Base-by-base conservation (phyloP, 768 basidiomycete species). In the Amanita rubescens region DNA sequence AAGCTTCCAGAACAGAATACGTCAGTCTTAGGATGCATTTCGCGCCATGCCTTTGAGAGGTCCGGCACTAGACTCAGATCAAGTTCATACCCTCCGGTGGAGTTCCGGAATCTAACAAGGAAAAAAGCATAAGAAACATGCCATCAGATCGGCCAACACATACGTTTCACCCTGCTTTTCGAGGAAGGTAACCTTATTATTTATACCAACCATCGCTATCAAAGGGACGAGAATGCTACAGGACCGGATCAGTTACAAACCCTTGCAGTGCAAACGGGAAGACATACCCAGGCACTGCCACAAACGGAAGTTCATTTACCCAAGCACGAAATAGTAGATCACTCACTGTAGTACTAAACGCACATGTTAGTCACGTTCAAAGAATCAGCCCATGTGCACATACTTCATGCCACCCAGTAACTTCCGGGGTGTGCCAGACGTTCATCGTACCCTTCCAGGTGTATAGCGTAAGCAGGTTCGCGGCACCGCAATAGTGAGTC, bases 1-100 rank as follows among this genome's bases (percentile, higher is more conserved):
- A 91, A 70, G 41, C 80, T 79, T 9, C 71, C 89, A 3, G 88
- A 81, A 62, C 89, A 90, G 72, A 91, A 91, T 10, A 90, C 86
- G 58, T 91, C 85, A 9, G 84, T 74, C 67, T 87, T 73, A 58
- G 88, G 68, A 55, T 89, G 82, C 85, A 90, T 87, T 56, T 74
- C 75, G 35, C 87, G 83, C 86, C 86, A 91, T 6, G 86, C 78
- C 30, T 75, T 67, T 7, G 59, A 62, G 62, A 76, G 78, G 54
- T 78, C 63, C 55, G 71, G 56, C 0, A 71, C 72, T 32, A 90
- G 69, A 25, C 74, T 81, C 37, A 82, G 64, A 60, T 90, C 88
- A 20, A 91, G 71, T 58, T 91, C 89, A 57, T 88, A 90, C 1
- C 86, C 87, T 8, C 87, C 88, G 14, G 89, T 88, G 3, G 83